phyloP scores from a whole-genome alignment of 2,329 filamentous ascomycete species.

The Penicillium sp. region DNA sequence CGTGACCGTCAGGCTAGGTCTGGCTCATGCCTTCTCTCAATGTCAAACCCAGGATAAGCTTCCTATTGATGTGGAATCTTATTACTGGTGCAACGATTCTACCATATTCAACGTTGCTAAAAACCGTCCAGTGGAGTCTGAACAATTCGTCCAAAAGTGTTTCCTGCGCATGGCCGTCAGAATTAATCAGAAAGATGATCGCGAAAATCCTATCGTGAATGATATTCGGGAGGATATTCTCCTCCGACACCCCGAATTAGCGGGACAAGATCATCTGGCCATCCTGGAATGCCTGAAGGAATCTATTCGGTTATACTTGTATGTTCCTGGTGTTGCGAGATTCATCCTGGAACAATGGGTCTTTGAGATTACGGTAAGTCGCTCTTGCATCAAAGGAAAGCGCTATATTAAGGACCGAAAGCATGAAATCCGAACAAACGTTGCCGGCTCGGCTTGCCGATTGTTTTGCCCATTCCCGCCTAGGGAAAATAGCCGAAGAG shows the following conservation, averaged over 20 bases:
- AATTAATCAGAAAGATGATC: not conserved
- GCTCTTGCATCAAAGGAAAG: not conserved
- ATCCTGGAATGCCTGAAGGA: not conserved
- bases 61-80: not conserved
- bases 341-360: conserved; percentile 3
- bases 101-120: conserved; percentile 1
- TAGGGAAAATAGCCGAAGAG: no score
- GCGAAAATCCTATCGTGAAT: not conserved
- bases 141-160: not conserved
- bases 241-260: not conserved
- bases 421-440: not conserved
- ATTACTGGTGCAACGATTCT: not conserved
- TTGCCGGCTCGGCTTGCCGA: not conserved
- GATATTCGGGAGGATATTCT: not conserved
- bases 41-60: not conserved
- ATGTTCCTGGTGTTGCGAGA: not conserved
- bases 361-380: conserved; percentile 7
- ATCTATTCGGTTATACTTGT: not conserved
- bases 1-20: not conserved
- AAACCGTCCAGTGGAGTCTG: not conserved
- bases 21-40: not conserved
- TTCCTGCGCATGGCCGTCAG: not conserved
- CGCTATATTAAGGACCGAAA: not conserved
- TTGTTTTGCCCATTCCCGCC: no score
- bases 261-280: not conserved